These are phyloP conservation scores for Fraxinus quadrangulata DNA, from an alignment of 257 asterid species.

Conservation along the genomic window DNA sequence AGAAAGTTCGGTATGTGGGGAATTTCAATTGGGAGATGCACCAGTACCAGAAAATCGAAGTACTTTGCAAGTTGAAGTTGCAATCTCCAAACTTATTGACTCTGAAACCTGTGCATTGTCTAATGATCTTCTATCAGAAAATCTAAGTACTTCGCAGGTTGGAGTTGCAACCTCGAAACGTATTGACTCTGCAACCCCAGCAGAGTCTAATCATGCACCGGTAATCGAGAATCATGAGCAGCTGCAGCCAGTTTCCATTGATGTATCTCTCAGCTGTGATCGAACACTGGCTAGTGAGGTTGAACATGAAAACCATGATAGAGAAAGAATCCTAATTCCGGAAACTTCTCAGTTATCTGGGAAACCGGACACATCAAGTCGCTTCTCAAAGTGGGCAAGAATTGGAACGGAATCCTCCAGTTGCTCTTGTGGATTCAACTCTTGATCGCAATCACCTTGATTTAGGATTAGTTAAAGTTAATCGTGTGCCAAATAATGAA, in stretches of 20 bases:
- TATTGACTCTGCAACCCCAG: slow-evolving; percentile 24
- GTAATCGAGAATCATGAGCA: slow-evolving; percentile 23
- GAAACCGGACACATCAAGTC: slow-evolving; percentile 23
- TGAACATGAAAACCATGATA: slow-evolving; percentile 17
- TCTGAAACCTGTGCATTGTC: slow-evolving; percentile 10
- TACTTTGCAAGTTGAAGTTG: slow-evolving; percentile 19
- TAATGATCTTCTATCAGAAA: slow-evolving; percentile 27
- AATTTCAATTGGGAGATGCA: slow-evolving; percentile 35
- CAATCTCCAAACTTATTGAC: slow-evolving; percentile 4
- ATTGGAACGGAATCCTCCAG: slow-evolving; percentile 19
- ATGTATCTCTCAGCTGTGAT: slow-evolving; percentile 17
- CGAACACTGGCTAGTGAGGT: slow-evolving; percentile 12
- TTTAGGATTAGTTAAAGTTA: slow-evolving; percentile 12
- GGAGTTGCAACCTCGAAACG: slow-evolving; percentile 27
- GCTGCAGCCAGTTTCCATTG: slow-evolving; percentile 28
- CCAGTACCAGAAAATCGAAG: slow-evolving; percentile 15
- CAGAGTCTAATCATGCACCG: slow-evolving; percentile 30
- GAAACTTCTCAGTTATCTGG: slow-evolving; percentile 28
- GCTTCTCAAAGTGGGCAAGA: slow-evolving; percentile 23
- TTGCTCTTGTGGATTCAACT: slow-evolving; percentile 5
- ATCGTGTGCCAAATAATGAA: slow-evolving; percentile 22
- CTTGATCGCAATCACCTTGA: slow-evolving; percentile 12
- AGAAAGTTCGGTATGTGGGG: slow-evolving; percentile 28
- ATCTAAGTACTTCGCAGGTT: slow-evolving; percentile 29
- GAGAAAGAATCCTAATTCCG: slow-evolving; percentile 16